A percentile compares a stretch with the other conserved stretches of the same genome.
These are phyloP conservation scores for Vaccinium myrtillus DNA, from an alignment of 148 eudicot species.

Conservation along the genomic window DNA sequence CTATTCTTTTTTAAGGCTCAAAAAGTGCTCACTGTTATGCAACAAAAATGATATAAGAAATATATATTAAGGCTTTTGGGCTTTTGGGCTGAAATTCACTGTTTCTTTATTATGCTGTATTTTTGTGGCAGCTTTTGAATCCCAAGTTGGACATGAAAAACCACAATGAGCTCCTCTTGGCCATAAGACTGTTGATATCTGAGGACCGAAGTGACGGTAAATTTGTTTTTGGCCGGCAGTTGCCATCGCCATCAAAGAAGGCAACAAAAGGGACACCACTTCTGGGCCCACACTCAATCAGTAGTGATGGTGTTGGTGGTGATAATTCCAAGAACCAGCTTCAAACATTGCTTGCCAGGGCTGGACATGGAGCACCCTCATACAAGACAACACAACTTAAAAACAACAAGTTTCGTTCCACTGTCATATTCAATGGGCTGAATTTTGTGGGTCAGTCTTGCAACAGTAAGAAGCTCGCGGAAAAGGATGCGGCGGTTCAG, in stretches of 20 bases:
- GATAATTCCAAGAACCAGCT: slow-evolving; percentile 79
- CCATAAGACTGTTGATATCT: slow-evolving; percentile 65
- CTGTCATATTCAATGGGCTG: slow-evolving; percentile 71
- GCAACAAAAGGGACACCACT: slow-evolving; percentile 28
- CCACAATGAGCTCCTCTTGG: slow-evolving; percentile 56
- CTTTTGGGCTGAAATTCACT: background rate
- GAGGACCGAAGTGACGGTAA: slow-evolving; percentile 86
- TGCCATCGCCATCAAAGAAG: slow-evolving; percentile 48
- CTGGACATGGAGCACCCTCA: slow-evolving; percentile 71
- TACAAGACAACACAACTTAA: slow-evolving; percentile 75
- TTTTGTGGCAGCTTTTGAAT: slow-evolving; percentile 55
- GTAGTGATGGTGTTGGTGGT: slow-evolving; percentile 20
- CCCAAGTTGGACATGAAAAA: slow-evolving; percentile 50
- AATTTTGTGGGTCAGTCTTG: slow-evolving; percentile 77
- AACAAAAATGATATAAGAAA: too few species aligned
- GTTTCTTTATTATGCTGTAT: background rate
- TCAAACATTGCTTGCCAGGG: slow-evolving; percentile 78
- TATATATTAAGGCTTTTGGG: too few species aligned
- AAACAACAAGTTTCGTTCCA: slow-evolving; percentile 67
- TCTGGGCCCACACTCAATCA: background rate
- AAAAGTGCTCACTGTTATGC: too few species aligned
- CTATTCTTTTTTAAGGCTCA: too few species aligned
- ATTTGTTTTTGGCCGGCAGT: slow-evolving; percentile 78
- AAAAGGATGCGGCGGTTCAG: slow-evolving; percentile 87
- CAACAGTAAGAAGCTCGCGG: slow-evolving; percentile 78